phyloP scores from a whole-genome alignment of 176 grass and related monocot genomes.

The Eleusine indica region DNA sequence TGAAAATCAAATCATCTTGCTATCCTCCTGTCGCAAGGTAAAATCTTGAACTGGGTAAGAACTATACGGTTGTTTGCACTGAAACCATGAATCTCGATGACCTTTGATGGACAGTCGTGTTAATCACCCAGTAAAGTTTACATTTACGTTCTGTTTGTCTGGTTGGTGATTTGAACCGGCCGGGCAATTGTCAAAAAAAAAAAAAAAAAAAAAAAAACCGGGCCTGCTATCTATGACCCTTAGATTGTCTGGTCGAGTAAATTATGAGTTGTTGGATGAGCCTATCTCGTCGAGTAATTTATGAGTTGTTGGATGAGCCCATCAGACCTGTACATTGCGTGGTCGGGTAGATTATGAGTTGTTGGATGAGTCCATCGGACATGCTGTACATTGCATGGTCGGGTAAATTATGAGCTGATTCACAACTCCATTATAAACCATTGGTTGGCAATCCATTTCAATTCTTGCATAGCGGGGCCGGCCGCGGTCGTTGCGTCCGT shows the following conservation, averaged over 20 bases:
- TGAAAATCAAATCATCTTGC: no score
- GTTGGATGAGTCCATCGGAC: background rate
- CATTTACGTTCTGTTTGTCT: background rate
- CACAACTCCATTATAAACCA: background rate
- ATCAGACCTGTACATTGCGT: background rate
- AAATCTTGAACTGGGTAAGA: background rate
- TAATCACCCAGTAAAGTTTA: background rate
- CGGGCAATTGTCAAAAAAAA: no score
- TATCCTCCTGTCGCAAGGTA: background rate
- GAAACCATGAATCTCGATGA: background rate
- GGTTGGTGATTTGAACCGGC: background rate
- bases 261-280: no score
- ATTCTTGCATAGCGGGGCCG: no score
- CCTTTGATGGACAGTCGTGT: background rate
- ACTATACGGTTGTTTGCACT: background rate
- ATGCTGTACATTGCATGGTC: background rate
- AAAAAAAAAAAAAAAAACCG: no score
- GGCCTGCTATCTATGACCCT: no score
- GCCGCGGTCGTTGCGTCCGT: no score
- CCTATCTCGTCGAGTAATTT: no score
- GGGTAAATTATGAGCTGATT: background rate
- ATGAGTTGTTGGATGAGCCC: no score
- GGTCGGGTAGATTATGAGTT: background rate
- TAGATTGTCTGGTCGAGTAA: no score
- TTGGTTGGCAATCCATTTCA: no score